phyloP scores from a whole-genome alignment of 2,329 filamentous ascomycete species.

The Hortaea werneckii region DNA sequence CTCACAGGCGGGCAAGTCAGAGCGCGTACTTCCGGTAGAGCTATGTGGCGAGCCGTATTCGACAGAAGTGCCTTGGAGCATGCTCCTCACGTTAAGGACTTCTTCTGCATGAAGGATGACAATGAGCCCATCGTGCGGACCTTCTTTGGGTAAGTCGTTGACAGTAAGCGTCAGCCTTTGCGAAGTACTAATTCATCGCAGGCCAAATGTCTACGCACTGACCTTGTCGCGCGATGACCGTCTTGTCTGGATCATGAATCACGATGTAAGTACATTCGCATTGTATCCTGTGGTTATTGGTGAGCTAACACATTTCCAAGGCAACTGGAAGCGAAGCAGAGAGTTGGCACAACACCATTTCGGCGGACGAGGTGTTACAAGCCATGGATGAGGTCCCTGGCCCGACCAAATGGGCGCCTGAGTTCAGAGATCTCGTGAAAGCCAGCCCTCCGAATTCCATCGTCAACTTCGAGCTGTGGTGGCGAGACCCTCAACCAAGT shows the following conservation, averaged over 20 bases:
- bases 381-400: slow-evolving; percentile 16
- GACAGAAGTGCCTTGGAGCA: slow-evolving; percentile 7
- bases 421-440: slow-evolving; percentile 36
- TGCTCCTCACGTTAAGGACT: slow-evolving; percentile 9
- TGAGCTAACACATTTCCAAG: slow-evolving; percentile 33
- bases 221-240: slow-evolving; percentile 38
- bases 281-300: too few relatives aligned
- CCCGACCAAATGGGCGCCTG: slow-evolving; percentile 33
- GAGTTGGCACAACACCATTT: slow-evolving; percentile 37
- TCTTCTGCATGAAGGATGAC: slow-evolving; percentile 8
- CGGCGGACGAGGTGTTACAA: slow-evolving; percentile 20
- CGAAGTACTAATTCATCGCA: neutral
- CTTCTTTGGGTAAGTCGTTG: slow-evolving; percentile 13
- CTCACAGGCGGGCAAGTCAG: slow-evolving; percentile 1
- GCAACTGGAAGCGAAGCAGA: slow-evolving; percentile 26
- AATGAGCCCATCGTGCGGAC: slow-evolving; percentile 9
- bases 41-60: slow-evolving; percentile 11
- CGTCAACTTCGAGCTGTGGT: slow-evolving; percentile 47
- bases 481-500: slow-evolving; percentile 41
- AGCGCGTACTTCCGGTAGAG: slow-evolving; percentile 12
- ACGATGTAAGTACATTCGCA: neutral
- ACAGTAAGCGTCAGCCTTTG: too few relatives aligned
- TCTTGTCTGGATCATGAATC: slow-evolving; percentile 1
- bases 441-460: slow-evolving; percentile 23
- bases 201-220: slow-evolving; percentile 5